Conservation (phyloP, 1,139 yeast genomes). For the Sugiyamaella pinicola region DNA sequence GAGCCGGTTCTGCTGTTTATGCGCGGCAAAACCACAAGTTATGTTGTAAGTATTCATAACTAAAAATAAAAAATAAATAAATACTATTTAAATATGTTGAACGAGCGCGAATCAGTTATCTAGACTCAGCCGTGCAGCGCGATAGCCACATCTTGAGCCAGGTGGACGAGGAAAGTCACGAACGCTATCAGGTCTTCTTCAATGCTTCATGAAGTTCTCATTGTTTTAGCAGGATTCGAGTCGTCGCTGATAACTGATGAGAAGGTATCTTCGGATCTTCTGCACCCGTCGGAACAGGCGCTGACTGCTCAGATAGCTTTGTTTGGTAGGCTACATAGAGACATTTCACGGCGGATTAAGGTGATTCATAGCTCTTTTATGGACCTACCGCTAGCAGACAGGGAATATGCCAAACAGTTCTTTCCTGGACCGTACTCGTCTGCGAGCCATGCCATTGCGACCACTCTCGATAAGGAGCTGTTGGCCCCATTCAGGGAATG, state of each 20-base stretch:
- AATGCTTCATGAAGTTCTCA: conserved; percentile 33
- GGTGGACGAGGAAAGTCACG: no score
- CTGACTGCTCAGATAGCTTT: conserved; percentile 28
- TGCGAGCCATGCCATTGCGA: conserved; percentile 30
- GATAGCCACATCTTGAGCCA: no score
- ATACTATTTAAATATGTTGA: no score
- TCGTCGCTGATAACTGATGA: conserved; percentile 29
- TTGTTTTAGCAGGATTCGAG: conserved; percentile 34
- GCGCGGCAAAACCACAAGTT: no score
- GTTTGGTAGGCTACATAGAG: conserved; percentile 29
- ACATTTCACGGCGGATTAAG: conserved; percentile 21
- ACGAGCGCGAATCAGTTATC: no score
- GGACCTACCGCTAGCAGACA: conserved; percentile 20
- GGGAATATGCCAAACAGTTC: conserved; percentile 8
- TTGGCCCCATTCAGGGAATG: conserved; percentile 24
- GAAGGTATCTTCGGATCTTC: conserved; percentile 12
- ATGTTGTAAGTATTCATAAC: no score
- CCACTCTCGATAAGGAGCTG: conserved; percentile 24
- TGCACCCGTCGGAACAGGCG: conserved; percentile 30
- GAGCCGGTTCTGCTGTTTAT: no score
- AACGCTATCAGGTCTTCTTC: no score
- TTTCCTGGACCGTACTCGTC: conserved; percentile 30
- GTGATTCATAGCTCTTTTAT: conserved; percentile 25
- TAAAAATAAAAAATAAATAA: no score
- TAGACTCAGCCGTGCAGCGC: conserved; percentile 11